Base-by-base conservation (phyloP, 2,329 filamentous ascomycete species). In the Lachnellula willkommii region DNA sequence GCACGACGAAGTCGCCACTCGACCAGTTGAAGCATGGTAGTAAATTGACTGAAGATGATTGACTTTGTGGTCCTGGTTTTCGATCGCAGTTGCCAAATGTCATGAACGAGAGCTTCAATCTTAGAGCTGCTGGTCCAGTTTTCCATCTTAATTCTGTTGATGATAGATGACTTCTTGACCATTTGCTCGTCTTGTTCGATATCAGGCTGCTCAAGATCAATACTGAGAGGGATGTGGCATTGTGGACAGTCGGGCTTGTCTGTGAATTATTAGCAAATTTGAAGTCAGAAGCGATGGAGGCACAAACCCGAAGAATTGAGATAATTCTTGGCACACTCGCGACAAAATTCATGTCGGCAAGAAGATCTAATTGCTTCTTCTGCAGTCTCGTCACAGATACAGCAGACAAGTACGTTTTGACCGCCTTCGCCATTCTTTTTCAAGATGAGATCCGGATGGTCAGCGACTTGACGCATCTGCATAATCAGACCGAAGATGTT, bases 401-500 rank as follows among this genome's bases (percentile, higher is more conserved):
- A 89, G 74, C 93, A 97, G 43, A 96, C 85, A 37, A 96, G 77
- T 12, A 96, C 79, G 61, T 97, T 96, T 71, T 96, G 90, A 2
- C 92, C 92, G 52, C 89, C 89, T 63, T 91, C 85, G 2, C 81
- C 82, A 60, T 93, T 83, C 74, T 94, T 96, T 75, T 93, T 95
- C 59, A 97, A 74, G 49, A 99, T 88, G 37, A 99, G 74, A 73
- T 99, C 94, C 0, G 94, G 94, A 69, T 99, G 94, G 63, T 99
- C 94, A 7, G 94, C 91, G 26, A 96, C 90, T 74, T 99, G 94
- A 54, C 94, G 88, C 93, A 99, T 97, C 72, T 96, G 92, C 90
- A 97, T 97, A 68, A 99, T 96, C 54, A 99, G 80, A 68, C 92
- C 93, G 67, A 99, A 99, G 62, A 99, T 97, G 71, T 99, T 99